Evolutionary conservation across 345 rosid species (phyloP).

Genomic region (Barbarea vulgaris): DNA sequence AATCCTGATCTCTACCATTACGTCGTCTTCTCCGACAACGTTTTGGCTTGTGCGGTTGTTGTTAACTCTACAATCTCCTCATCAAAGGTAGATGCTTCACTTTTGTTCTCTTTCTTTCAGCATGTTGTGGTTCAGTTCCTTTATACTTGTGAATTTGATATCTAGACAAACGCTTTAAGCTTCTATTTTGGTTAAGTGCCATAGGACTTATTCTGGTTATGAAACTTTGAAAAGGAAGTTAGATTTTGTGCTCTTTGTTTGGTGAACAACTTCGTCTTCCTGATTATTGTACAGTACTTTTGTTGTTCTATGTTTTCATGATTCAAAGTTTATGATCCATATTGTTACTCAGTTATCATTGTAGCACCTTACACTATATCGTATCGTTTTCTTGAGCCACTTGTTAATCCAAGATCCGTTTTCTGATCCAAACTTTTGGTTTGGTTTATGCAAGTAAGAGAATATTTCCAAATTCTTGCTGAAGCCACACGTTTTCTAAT

Average conservation of each 20-base stretch:
- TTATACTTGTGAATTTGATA: slow-evolving; percentile 5
- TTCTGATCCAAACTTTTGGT: slow-evolving; percentile 9
- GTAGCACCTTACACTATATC: neutral
- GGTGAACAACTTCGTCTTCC: neutral
- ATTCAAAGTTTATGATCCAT: neutral
- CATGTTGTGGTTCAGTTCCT: slow-evolving; percentile 13
- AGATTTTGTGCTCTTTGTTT: slow-evolving; percentile 8
- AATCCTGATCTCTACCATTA: slow-evolving; percentile 72
- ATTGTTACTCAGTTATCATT: slow-evolving; percentile 11
- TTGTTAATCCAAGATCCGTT: slow-evolving; percentile 3
- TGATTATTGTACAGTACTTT: neutral
- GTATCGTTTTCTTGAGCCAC: neutral
- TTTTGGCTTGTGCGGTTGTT: slow-evolving; percentile 88
- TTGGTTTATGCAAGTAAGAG: slow-evolving; percentile 1
- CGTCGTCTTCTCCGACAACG: slow-evolving; percentile 87
- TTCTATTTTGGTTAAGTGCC: neutral
- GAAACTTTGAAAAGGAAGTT: slow-evolving; percentile 11
- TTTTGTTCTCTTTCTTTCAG: neutral
- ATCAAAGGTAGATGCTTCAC: slow-evolving; percentile 57
- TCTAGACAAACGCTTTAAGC: slow-evolving; percentile 15
- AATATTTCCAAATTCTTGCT: slow-evolving; percentile 11
- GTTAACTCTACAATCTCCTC: slow-evolving; percentile 75
- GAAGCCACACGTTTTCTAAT: neutral
- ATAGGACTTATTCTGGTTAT: neutral
- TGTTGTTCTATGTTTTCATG: slow-evolving; percentile 14